Base-by-base conservation (phyloP, 345 rosid species). In the Erucastrum elatum region DNA sequence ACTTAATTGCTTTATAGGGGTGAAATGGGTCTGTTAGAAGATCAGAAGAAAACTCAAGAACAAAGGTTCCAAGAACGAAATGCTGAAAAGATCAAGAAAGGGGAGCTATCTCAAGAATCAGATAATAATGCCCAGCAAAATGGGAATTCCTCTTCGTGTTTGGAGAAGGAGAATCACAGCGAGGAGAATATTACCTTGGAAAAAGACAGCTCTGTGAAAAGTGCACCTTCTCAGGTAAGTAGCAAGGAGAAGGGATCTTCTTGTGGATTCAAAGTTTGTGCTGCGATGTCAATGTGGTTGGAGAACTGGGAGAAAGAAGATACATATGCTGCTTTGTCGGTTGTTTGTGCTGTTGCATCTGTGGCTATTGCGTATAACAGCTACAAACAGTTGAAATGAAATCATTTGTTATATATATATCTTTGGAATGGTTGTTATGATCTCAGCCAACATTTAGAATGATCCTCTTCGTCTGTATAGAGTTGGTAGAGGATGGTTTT, bases 221-320 rank as follows among this genome's bases (percentile, higher is more conserved):
- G 82, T 30, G 66, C 53, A 34, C 25, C 78, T 59, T 74, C 74
- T 6, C 71, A 64, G 69, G 80, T 68, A 49, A 88, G 80, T 46
- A 80, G 88, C 64, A 60, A 70, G 29, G 72, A 86, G 16, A 88
- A 89, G 31, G 82, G 84, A 41, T 68, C 76, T 0, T 68, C 82
- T 11, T 33, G 63, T 16, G 41, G 77, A 0, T 76, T 83, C 51
- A 84, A 84, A 87, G 83, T 79, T 76, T 83, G 79, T 80, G 76
- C 85, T 26, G 67, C 31, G 3, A 84, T 83, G 90, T 93, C 91
- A 25, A 85, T 87, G 39, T 90, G 93, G 91, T 79, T 81, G 10
- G 98, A 94, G 84, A 90, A 77, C 67, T 94, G 97, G 98, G 98
- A 94, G 81, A 88, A 77, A 17, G 97, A 89, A 56, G 98, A 92